Evolutionary conservation across 768 basidiomycete genomes (phyloP).

Genomic region (Macrolepiota albuminosa): DNA sequence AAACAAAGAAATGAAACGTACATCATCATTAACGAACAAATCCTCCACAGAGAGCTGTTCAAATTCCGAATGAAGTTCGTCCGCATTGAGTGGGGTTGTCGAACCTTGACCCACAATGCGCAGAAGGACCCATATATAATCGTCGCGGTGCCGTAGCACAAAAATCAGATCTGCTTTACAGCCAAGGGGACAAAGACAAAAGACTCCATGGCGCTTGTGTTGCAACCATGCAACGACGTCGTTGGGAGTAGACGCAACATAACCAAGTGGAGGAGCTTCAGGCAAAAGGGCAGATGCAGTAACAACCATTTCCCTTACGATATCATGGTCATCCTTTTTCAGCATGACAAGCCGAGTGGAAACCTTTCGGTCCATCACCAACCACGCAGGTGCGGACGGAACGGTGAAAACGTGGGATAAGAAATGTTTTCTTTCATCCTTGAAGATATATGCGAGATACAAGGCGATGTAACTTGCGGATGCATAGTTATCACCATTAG

Average conservation of each 20-base stretch:
- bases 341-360: background rate
- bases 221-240: constrained; percentile 1
- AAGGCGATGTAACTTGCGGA: constrained; percentile 1
- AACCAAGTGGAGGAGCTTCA: background rate
- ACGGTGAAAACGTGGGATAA: background rate
- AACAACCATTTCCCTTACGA: background rate
- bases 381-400: background rate
- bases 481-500: background rate
- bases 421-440: background rate
- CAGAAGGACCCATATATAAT: background rate
- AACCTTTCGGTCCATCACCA: background rate
- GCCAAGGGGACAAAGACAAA: constrained; percentile 1
- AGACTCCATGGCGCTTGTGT: background rate
- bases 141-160: background rate
- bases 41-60: background rate
- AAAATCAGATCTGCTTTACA: constrained; percentile 1
- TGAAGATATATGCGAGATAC: background rate
- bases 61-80: background rate
- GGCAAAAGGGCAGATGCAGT: background rate
- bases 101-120: background rate
- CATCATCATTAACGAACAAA: background rate
- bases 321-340: background rate
- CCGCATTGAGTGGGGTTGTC: background rate
- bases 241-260: background rate
- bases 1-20: background rate